Conservation (phyloP, 1,284 basidiomycete genomes). For the Pholiota adiposa region DNA sequence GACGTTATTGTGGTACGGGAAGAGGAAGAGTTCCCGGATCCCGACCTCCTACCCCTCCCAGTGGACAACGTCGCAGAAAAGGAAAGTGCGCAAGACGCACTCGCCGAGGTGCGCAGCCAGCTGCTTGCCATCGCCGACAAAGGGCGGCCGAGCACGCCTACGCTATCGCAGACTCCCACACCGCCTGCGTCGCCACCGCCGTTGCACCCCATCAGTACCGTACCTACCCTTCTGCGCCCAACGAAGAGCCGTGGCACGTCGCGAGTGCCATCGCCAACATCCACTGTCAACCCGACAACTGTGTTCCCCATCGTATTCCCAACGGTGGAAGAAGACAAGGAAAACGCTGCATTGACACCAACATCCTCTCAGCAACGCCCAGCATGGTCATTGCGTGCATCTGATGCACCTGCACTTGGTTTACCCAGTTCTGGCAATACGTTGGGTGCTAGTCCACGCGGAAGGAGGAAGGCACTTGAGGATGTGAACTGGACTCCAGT, state of each 20-base stretch:
- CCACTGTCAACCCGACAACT: neutral
- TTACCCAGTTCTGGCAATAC: conserved; percentile 15
- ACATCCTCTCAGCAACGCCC: conserved; percentile 17
- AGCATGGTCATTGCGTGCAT: conserved; percentile 33
- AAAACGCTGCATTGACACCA: conserved; percentile 10
- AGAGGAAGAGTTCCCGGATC: conserved; percentile 1
- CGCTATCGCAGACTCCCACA: conserved; percentile 33
- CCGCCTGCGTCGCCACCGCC: conserved; percentile 31
- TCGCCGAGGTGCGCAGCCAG: neutral
- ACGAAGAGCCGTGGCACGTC: neutral
- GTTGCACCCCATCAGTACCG: neutral
- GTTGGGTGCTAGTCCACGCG: conserved; percentile 1
- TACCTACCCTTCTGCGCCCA: neutral
- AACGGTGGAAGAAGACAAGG: conserved; percentile 12
- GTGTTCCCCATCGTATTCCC: neutral
- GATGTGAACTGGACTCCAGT: neutral
- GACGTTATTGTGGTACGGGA: neutral
- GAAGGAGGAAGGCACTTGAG: conserved; percentile 6
- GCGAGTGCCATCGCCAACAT: conserved; percentile 6
- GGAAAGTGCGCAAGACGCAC: neutral
- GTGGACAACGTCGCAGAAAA: neutral
- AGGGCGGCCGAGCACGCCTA: neutral
- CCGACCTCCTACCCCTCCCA: conserved; percentile 2
- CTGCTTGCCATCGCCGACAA: neutral
- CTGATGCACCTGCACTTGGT: conserved; percentile 34